phyloP scores from a whole-genome alignment of 768 basidiomycete species.

The Pleurotus giganteus region DNA sequence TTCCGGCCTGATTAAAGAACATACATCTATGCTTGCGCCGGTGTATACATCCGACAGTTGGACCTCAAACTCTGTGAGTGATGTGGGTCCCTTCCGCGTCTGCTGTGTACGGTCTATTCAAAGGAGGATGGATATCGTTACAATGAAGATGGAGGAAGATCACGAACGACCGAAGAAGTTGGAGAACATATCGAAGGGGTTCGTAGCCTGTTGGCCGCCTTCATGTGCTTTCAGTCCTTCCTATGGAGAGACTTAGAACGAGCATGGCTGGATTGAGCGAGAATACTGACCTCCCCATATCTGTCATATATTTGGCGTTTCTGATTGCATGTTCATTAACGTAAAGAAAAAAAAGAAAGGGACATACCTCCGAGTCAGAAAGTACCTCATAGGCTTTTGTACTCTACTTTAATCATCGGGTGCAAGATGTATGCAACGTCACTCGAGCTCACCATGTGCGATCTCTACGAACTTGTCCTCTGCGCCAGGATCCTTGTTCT shows the following conservation, averaged over 20 bases:
- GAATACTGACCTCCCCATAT: conserved; percentile 71
- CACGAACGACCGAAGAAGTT: conserved; percentile 84
- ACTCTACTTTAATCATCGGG: conserved; percentile 8
- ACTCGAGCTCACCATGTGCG: conserved; percentile 64
- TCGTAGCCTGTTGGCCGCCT: conserved; percentile 75
- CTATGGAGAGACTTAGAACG: conserved; percentile 28
- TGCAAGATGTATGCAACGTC: neutral
- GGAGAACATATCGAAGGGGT: conserved; percentile 94
- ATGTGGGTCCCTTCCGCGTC: conserved; percentile 71
- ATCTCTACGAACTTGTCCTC: conserved; percentile 89
- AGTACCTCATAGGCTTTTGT: conserved; percentile 94
- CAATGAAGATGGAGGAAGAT: neutral
- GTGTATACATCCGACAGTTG: conserved; percentile 87
- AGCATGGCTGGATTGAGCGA: neutral
- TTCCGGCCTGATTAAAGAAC: conserved; percentile 13
- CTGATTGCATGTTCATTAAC: conserved; percentile 34
- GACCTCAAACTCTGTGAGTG: conserved; percentile 82
- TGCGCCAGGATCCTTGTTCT: conserved; percentile 83
- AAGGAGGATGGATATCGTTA: neutral
- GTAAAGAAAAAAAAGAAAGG: neutral
- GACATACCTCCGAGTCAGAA: conserved; percentile 69
- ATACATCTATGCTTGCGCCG: conserved; percentile 81
- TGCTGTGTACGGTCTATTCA: conserved; percentile 53
- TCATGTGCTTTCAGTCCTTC: conserved; percentile 93
- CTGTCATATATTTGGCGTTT: conserved; percentile 94